Evolutionary conservation across 192 early-diverging fungal genomes (phyloP).

Genomic region (Entomortierella chlamydospora): DNA sequence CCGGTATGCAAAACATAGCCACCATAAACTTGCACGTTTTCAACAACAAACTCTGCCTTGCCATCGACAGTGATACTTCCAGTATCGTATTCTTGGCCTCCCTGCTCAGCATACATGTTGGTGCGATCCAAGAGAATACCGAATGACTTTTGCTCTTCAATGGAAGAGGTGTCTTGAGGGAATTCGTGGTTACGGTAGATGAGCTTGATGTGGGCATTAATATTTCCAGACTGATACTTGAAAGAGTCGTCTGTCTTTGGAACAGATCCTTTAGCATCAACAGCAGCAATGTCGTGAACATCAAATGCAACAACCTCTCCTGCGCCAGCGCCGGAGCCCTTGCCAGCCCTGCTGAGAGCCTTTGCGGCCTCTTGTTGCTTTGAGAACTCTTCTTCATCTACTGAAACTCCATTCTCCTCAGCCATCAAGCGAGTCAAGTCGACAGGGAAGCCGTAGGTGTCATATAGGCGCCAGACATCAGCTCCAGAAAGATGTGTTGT

Average conservation of each 20-base stretch:
- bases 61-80: constrained; percentile 89
- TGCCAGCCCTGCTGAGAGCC: constrained; percentile 72
- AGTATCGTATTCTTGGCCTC: constrained; percentile 95
- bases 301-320: constrained; percentile 81
- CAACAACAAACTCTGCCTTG: constrained; percentile 89
- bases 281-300: constrained; percentile 90
- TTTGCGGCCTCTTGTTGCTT: constrained; percentile 82
- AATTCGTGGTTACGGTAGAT: constrained; percentile 75
- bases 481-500: constrained; percentile 77
- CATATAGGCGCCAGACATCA: constrained; percentile 98
- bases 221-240: constrained; percentile 84
- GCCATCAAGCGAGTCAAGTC: constrained; percentile 98
- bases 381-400: constrained; percentile 89
- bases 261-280: constrained; percentile 79
- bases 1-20: constrained; percentile 98
- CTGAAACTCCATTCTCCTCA: constrained; percentile 89
- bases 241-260: constrained; percentile 84
- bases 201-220: constrained; percentile 82
- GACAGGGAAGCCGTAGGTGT: constrained; percentile 98
- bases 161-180: constrained; percentile 59
- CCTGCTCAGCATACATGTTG: constrained; percentile 98
- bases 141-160: constrained; percentile 69
- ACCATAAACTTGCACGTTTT: constrained; percentile 92
- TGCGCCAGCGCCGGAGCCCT: constrained; percentile 61
- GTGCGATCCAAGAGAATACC: constrained; percentile 95